Conservation (phyloP, 192 early-diverging fungal species). For the Geosiphon pyriformis region DNA sequence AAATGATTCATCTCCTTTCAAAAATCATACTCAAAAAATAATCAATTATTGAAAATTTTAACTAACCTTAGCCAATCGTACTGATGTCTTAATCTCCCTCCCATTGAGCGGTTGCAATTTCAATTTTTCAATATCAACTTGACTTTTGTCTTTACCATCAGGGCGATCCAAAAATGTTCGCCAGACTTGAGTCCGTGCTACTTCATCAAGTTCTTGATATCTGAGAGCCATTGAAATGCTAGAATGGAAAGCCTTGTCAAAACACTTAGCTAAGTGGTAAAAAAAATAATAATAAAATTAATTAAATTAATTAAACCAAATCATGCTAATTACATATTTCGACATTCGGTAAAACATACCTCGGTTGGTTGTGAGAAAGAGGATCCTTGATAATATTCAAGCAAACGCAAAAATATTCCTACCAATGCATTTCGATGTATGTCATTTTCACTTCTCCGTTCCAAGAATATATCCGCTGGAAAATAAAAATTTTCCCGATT, state of each 20-base stretch:
- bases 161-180: constrained; percentile 37
- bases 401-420: constrained; percentile 49
- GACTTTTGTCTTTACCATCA: constrained; percentile 13
- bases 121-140: constrained; percentile 6
- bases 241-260: constrained; percentile 52
- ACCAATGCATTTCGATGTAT: constrained; percentile 54
- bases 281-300: neutral
- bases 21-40: too few species aligned
- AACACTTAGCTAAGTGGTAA: constrained; percentile 20
- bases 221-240: constrained; percentile 47
- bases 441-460: constrained; percentile 42
- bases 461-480: constrained; percentile 52
- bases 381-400: constrained; percentile 59
- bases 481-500: neutral
- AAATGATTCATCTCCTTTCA: too few species aligned
- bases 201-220: constrained; percentile 42
- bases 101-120: constrained; percentile 7
- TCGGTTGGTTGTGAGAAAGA: constrained; percentile 61
- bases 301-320: neutral
- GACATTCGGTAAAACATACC: constrained; percentile 28
- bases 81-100: constrained; percentile 15
- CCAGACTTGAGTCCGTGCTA: constrained; percentile 46
- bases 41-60: too few species aligned
- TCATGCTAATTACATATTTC: too few species aligned
- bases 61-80: constrained; percentile 12